Evolutionary conservation across 495 filamentous ascomycete genomes (phyloP), one percentile per base, ranked within the genome.

Genomic region (Staphylotrichum longicolle): DNA sequence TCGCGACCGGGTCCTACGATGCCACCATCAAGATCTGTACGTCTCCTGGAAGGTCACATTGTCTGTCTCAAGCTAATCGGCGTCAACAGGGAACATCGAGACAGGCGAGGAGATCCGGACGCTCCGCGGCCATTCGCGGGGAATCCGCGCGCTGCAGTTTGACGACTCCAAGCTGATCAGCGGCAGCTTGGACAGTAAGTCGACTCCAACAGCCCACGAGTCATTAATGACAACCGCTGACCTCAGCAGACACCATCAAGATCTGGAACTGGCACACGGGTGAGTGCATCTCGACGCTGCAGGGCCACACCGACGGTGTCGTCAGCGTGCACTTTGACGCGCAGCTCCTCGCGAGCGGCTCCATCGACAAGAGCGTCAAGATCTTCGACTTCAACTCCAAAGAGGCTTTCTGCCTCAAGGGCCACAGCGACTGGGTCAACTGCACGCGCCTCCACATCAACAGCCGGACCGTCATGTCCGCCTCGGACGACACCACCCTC

Each of bases 251-350:
- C 30, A 95, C 85, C 15, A 75, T 99, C 58, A 90, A 89, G 70
- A 84, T 98, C 35, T 99, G 94, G 95, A 96, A 98, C 66, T 98
- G 93, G 91, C 83, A 88, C 45, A 97, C 92, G 0, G 94, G 94
- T 47, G 85, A 90, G 66, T 95, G 90, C 68, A 82, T 96, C 47
- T 89, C 88, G 12, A 96, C 86, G 1, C 86, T 92, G 41, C 82
- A 81, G 8, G 87, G 86, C 5, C 94, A 98, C 69, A 83, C 80
- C 8, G 86, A 82, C 45, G 93, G 91, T 11, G 85, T 99, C 20
- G 88, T 98, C 60, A 73, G 85, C 34, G 77, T 98, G 7, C 89
- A 97, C 72, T 96, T 96, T 69, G 88, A 92, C 53, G 84, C 81
- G 4, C 87, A 86, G 12, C 82, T 93, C 9, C 84, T 98, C 5